phyloP scores from a whole-genome alignment of 2,329 filamentous ascomycete species.

The Teratosphaeria gauchensis region DNA sequence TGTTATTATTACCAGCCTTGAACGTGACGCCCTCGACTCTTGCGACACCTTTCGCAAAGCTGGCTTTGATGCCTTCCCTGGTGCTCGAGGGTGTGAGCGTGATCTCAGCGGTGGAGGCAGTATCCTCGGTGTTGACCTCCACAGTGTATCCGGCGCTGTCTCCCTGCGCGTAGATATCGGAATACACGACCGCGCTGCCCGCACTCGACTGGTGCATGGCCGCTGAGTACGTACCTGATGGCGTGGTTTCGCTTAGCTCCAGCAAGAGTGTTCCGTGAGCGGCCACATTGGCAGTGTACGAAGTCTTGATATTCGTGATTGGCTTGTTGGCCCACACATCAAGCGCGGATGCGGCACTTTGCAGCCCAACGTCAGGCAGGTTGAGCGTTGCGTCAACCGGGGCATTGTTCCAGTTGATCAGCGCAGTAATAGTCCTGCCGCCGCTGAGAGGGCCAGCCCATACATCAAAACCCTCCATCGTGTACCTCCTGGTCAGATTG shows the following conservation, averaged over 20 bases:
- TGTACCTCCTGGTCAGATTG: conserved; percentile 30
- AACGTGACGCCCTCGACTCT: conserved; percentile 10
- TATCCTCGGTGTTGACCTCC: conserved; percentile 10
- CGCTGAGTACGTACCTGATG: conserved; percentile 15
- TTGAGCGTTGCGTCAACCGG: not conserved
- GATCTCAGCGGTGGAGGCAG: not conserved
- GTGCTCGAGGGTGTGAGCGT: not conserved
- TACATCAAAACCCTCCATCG: conserved; percentile 42
- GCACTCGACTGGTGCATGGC: conserved; percentile 10
- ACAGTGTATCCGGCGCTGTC: conserved; percentile 20
- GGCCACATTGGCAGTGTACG: not conserved
- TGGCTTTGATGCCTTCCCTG: not conserved
- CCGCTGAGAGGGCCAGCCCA: conserved; percentile 42
- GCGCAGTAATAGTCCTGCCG: conserved; percentile 34
- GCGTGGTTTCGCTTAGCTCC: conserved; percentile 19
- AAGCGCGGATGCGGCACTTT: not conserved
- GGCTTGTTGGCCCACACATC: conserved; percentile 1
- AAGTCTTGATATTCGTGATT: not conserved
- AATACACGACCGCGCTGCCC: not conserved
- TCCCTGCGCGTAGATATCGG: conserved; percentile 21
- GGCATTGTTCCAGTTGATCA: not conserved
- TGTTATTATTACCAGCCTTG: conserved; percentile 18
- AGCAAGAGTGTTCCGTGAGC: conserved; percentile 20
- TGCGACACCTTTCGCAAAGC: not conserved
- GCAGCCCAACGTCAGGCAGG: not conserved